A percentile compares a stretch with the other conserved stretches of the same genome.
phyloP scores from a whole-genome alignment of 1,139 yeast genomes.

The Taphrina confusa region DNA sequence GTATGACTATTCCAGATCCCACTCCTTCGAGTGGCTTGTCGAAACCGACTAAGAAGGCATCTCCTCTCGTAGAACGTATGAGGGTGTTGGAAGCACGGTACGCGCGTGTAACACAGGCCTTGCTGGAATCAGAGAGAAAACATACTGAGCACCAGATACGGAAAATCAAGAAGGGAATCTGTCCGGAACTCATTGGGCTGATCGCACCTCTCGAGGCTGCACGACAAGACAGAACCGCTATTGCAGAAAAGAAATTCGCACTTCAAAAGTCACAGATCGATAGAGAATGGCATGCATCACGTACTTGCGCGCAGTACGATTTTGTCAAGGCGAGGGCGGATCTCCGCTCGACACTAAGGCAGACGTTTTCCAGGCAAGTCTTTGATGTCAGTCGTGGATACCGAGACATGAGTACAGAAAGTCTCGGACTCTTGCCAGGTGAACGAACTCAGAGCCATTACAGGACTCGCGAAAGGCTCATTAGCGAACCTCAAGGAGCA shows the following conservation, averaged over 20 bases:
- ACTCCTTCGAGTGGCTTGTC: no score
- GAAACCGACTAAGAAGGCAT: conserved; percentile 1
- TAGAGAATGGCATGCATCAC: conserved; percentile 16
- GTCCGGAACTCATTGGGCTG: background rate
- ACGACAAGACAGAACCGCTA: background rate
- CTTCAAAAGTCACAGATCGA: conserved; percentile 17
- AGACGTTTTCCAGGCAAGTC: conserved; percentile 7
- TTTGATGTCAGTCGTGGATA: conserved; percentile 14
- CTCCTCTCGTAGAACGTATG: conserved; percentile 12
- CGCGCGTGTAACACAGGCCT: conserved; percentile 4
- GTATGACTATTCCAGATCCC: no score
- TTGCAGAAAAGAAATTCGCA: background rate
- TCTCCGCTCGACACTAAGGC: conserved; percentile 1
- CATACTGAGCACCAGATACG: background rate
- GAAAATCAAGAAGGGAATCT: conserved; percentile 1
- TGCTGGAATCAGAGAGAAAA: background rate
- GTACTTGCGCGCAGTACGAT: conserved; percentile 17
- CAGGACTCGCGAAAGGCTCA: background rate
- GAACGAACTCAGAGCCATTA: background rate
- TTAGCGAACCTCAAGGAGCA: conserved; percentile 9
- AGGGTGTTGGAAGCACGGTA: conserved; percentile 12
- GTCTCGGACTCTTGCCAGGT: background rate
- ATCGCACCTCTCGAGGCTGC: conserved; percentile 2
- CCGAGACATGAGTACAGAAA: conserved; percentile 3
- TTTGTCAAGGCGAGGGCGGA: conserved; percentile 19